Percentiles rank a stretch among this genome's conserved stretches.
Evolutionary conservation across 805 yeast species (phyloP).

Genomic region (Zygosaccharomyces siamensis): DNA sequence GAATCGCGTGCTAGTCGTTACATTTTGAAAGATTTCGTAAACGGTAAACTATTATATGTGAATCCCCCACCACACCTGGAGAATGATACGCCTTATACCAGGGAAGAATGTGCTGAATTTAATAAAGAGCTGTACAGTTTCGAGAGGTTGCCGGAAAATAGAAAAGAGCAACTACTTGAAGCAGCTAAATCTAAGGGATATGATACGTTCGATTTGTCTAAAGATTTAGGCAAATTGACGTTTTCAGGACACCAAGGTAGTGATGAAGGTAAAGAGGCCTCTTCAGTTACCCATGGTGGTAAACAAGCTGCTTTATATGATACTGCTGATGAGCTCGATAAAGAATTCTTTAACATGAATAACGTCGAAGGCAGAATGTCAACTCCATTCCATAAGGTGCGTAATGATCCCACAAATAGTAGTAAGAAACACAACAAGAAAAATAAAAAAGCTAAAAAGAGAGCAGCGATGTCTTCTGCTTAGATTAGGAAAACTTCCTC

Average conservation of each 20-base stretch:
- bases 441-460: conserved; percentile 61
- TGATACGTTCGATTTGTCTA: conserved; percentile 57
- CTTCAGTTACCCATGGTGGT: conserved; percentile 68
- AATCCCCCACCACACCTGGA: conserved; percentile 80
- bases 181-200: conserved; percentile 60
- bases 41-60: conserved; percentile 78
- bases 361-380: conserved; percentile 56
- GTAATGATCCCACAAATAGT: conserved; percentile 29
- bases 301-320: conserved; percentile 73
- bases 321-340: conserved; percentile 78
- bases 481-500: background rate
- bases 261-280: conserved; percentile 41
- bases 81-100: conserved; percentile 48
- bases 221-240: conserved; percentile 65
- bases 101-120: conserved; percentile 57
- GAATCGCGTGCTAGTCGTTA: conserved; percentile 91
- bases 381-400: conserved; percentile 67
- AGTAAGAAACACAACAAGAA: conserved; percentile 67
- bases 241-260: conserved; percentile 73
- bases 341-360: conserved; percentile 75
- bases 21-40: conserved; percentile 89
- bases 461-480: conserved; percentile 28
- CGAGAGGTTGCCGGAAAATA: conserved; percentile 59
- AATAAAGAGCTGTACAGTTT: conserved; percentile 72
- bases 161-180: conserved; percentile 62